Conservation (phyloP, 805 yeast species). For the Candida nitratophila region DNA sequence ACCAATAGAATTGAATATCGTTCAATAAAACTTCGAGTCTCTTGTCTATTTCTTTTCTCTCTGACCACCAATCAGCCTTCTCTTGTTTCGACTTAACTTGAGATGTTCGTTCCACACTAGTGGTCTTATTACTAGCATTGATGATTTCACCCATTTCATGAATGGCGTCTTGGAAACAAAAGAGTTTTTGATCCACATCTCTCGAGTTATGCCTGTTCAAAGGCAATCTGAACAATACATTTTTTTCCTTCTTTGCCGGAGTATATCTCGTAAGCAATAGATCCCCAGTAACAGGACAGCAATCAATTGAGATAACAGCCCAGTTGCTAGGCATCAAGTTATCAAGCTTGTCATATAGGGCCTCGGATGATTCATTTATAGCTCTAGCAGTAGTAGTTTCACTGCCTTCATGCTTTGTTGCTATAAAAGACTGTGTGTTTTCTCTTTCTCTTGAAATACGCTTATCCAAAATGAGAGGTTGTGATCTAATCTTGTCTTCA, state of each 20-base stretch:
- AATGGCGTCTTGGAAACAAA: conserved; percentile 40
- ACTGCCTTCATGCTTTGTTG: not conserved
- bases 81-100: conserved; percentile 49
- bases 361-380: not conserved
- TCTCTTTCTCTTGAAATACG: not conserved
- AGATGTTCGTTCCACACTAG: conserved; percentile 46
- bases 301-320: conserved; percentile 55
- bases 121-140: conserved; percentile 51
- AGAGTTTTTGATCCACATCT: conserved; percentile 33
- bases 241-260: conserved; percentile 25
- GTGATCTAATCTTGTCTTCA: conserved; percentile 20
- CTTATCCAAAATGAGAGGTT: conserved; percentile 13
- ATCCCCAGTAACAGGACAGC: conserved; percentile 51
- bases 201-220: conserved; percentile 41
- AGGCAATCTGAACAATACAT: conserved; percentile 49
- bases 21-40: conserved; percentile 45
- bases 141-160: conserved; percentile 46
- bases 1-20: conserved; percentile 58
- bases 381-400: not conserved
- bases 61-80: conserved; percentile 72
- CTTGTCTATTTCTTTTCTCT: conserved; percentile 54
- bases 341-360: conserved; percentile 5
- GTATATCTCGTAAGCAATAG: conserved; percentile 33
- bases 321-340: conserved; percentile 39
- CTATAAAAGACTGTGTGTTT: not conserved